A percentile compares a stretch with the other conserved stretches of the same genome.
Conservation (phyloP, 176 grass and related monocot species). For the Canna indica region DNA sequence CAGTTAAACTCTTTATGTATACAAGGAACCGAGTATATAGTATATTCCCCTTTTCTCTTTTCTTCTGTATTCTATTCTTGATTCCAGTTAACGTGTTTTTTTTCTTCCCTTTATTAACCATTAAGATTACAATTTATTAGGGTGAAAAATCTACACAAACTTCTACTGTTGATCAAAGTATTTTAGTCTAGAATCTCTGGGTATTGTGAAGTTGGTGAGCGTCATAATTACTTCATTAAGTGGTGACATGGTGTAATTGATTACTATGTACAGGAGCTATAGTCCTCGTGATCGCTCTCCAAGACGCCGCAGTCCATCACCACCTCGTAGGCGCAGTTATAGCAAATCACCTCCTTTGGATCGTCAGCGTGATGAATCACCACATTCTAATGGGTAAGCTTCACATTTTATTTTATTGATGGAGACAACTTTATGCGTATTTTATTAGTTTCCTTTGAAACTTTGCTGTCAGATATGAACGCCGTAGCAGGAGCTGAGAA, state of each 20-base stretch:
- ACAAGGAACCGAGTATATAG: too few species aligned
- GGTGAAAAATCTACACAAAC: too few species aligned
- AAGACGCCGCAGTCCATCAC: slow-evolving; percentile 58
- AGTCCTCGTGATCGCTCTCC: slow-evolving; percentile 82
- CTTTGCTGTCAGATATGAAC: slow-evolving; percentile 29
- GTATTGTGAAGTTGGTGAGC: not conserved
- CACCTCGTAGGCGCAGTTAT: slow-evolving; percentile 45
- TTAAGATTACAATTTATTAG: too few species aligned
- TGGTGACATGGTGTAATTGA: slow-evolving; percentile 6
- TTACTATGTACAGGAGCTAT: slow-evolving; percentile 44
- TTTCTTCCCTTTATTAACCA: too few species aligned
- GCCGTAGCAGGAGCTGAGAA: slow-evolving; percentile 49
- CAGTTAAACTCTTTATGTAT: too few species aligned
- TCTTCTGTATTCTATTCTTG: too few species aligned
- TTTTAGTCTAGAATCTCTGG: too few species aligned
- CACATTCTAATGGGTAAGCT: slow-evolving; percentile 52
- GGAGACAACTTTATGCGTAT: not conserved
- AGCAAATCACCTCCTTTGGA: slow-evolving; percentile 59
- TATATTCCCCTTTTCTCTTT: too few species aligned
- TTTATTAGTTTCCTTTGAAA: slow-evolving; percentile 1
- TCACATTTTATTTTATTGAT: not conserved
- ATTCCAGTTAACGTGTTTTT: too few species aligned
- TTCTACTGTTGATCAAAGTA: too few species aligned
- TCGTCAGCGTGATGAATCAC: slow-evolving; percentile 34
- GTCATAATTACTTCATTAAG: too few species aligned